Percentiles rank a stretch among this genome's conserved stretches.
These are phyloP conservation scores for Diaporthe velutina DNA, from an alignment of 2,329 filamentous ascomycete species.

Conservation along the genomic window DNA sequence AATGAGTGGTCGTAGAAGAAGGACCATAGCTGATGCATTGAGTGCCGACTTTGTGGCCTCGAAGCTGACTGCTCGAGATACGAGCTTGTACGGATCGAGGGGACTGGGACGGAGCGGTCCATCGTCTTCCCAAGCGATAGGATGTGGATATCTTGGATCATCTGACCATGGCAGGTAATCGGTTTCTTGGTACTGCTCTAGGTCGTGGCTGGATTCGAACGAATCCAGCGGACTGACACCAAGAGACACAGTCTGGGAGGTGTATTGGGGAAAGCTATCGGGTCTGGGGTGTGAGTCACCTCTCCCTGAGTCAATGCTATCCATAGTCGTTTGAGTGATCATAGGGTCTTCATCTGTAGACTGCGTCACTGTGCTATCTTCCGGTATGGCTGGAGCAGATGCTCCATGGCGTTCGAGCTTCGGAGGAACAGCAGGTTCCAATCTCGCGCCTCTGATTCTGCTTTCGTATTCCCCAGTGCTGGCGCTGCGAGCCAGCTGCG, in stretches of 20 bases:
- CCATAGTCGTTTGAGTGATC: constrained; percentile 61
- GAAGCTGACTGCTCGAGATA: constrained; percentile 67
- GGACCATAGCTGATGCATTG: constrained; percentile 71
- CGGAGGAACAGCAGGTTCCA: not conserved
- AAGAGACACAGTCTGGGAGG: constrained; percentile 30
- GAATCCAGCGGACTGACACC: constrained; percentile 47
- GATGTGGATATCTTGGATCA: constrained; percentile 68
- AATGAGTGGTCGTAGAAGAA: constrained; percentile 70
- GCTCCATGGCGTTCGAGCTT: not conserved
- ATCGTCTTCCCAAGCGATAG: constrained; percentile 44
- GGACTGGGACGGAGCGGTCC: constrained; percentile 40
- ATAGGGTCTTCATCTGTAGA: constrained; percentile 49
- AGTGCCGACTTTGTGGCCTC: constrained; percentile 69
- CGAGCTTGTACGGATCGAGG: constrained; percentile 67
- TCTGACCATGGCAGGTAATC: constrained; percentile 72
- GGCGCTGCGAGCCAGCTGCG: constrained; percentile 44
- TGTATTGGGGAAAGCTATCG: constrained; percentile 35
- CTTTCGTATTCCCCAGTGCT: constrained; percentile 57
- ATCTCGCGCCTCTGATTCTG: constrained; percentile 55
- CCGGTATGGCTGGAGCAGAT: constrained; percentile 32
- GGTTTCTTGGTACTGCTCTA: constrained; percentile 62
- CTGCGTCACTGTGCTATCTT: constrained; percentile 40
- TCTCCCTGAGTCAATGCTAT: constrained; percentile 42
- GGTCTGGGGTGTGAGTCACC: constrained; percentile 36
- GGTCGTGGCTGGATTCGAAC: constrained; percentile 54